Evolutionary conservation across 495 filamentous ascomycete species (phyloP), one percentile per base, ranked within the genome.

Genomic region (Tuber borchii): DNA sequence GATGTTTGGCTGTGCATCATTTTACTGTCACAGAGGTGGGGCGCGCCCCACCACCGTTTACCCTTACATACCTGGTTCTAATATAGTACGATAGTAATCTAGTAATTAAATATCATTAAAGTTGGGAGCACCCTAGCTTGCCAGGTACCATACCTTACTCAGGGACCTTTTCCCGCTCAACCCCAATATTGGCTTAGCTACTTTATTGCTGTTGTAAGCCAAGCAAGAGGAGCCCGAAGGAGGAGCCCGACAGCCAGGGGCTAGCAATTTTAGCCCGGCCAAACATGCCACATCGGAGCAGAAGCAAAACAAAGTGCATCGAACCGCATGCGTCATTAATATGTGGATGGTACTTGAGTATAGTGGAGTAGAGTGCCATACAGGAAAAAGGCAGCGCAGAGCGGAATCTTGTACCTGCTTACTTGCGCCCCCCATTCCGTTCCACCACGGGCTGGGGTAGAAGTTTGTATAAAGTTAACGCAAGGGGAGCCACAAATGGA

Each of bases 401-500:
- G 26, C 14, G 4, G 56, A 19, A 65, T 65, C 26, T 65, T 17
- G 56, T 34, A 26, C 26, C 6, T 31, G 26, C 56, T 34, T 61
- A 9, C 51, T 65, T 31, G n/a, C 26, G 26, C 56, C 56, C 6
- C 56, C 26, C 56, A 65, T 65, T 65, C 56, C 56, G 14, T 34
- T 65, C 26, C 26, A 31, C 26, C 26, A 31, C 1, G 14, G 1
- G 56, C 56, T 65, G 56, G 56, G 34, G 19, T 65, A 14, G 56
- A 34, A 7, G 56, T 7, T 61, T 65, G 68, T 75, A 73, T 70
- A 75, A 72, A 70, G 72, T 71, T 51, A 42, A 74, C 45, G 76
- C 44, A 78, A 78, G 76, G 76, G 19, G 76, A 68, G 19, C 71
- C 8, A 7, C 17, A 70, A 51, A 26, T 77, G 71, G 74, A 26